Percentiles rank a stretch among this genome's conserved stretches.
Evolutionary conservation across 257 asterid genomes (phyloP).

Genomic region (Plantago ovata): DNA sequence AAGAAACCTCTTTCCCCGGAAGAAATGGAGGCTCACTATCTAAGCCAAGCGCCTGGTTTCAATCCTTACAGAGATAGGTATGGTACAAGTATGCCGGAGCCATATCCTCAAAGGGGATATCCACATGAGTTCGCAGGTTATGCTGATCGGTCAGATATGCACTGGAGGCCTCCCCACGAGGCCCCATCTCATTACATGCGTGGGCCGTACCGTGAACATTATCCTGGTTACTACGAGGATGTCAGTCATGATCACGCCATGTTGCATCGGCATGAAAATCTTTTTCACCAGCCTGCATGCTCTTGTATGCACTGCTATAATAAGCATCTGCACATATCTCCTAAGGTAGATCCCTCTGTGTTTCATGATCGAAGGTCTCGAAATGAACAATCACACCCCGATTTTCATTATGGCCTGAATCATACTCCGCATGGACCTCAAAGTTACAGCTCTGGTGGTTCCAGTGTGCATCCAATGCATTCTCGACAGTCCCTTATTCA

Average conservation of each 20-base stretch:
- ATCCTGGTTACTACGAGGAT: constrained; percentile 45
- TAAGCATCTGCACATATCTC: constrained; percentile 38
- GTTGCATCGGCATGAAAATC: constrained; percentile 61
- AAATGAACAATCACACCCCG: constrained; percentile 34
- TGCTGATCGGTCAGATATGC: constrained; percentile 46
- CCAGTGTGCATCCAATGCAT: constrained; percentile 29
- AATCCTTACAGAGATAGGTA: constrained; percentile 40
- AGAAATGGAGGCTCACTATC: constrained; percentile 38
- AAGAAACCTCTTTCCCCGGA: constrained; percentile 37
- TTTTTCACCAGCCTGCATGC: constrained; percentile 77
- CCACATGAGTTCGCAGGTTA: constrained; percentile 37
- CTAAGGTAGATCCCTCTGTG: constrained; percentile 40
- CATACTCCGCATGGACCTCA: constrained; percentile 35
- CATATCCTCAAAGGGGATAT: constrained; percentile 43
- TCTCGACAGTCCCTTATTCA: constrained; percentile 38
- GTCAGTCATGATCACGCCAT: constrained; percentile 43
- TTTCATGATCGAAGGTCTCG: constrained; percentile 38
- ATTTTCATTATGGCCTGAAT: constrained; percentile 29
- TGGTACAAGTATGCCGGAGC: constrained; percentile 36
- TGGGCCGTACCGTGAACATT: constrained; percentile 41
- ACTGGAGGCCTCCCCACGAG: constrained; percentile 39
- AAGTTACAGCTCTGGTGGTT: constrained; percentile 34
- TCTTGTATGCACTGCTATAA: constrained; percentile 65
- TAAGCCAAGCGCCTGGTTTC: constrained; percentile 29
- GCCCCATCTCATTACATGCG: constrained; percentile 40